phyloP scores from a whole-genome alignment of 352 stramenopile species.

The Phytophthora tubulina region DNA sequence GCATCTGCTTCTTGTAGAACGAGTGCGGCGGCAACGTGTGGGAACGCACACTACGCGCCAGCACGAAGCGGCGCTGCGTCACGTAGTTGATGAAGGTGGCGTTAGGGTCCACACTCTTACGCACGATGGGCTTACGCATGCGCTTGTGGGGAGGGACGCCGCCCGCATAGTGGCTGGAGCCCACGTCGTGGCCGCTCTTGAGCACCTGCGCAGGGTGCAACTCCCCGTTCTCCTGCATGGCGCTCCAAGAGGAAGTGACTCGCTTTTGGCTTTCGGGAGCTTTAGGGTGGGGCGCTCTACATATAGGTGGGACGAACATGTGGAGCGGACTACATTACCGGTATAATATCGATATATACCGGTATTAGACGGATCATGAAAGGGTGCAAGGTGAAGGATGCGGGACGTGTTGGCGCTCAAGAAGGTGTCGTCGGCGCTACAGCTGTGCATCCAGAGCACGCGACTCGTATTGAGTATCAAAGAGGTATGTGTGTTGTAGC shows the following conservation, averaged over 20 bases:
- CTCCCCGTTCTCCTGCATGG: constrained; percentile 56
- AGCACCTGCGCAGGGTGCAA: constrained; percentile 83
- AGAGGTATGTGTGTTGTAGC: constrained; percentile 28
- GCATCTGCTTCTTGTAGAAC: constrained; percentile 88
- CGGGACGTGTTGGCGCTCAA: constrained; percentile 64
- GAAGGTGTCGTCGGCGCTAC: constrained; percentile 60
- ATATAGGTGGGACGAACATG: background rate
- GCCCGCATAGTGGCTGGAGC: constrained; percentile 70
- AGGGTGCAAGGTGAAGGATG: constrained; percentile 35
- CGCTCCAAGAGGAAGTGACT: background rate
- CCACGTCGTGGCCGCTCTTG: constrained; percentile 81
- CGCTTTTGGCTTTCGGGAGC: background rate
- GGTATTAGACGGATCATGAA: background rate
- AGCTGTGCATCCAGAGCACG: constrained; percentile 57
- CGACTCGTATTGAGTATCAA: constrained; percentile 36
- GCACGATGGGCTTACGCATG: constrained; percentile 89
- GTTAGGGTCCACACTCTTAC: constrained; percentile 89
- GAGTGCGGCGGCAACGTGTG: constrained; percentile 78
- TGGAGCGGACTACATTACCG: constrained; percentile 11
- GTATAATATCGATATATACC: background rate
- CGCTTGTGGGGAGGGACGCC: constrained; percentile 81
- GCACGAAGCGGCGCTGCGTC: constrained; percentile 76
- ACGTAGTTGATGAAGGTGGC: constrained; percentile 88
- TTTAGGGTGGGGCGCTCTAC: constrained; percentile 2
- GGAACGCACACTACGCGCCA: constrained; percentile 55